Evolutionary conservation across 1,284 basidiomycete genomes (phyloP).

Genomic region (Rhodotorula sp.): DNA sequence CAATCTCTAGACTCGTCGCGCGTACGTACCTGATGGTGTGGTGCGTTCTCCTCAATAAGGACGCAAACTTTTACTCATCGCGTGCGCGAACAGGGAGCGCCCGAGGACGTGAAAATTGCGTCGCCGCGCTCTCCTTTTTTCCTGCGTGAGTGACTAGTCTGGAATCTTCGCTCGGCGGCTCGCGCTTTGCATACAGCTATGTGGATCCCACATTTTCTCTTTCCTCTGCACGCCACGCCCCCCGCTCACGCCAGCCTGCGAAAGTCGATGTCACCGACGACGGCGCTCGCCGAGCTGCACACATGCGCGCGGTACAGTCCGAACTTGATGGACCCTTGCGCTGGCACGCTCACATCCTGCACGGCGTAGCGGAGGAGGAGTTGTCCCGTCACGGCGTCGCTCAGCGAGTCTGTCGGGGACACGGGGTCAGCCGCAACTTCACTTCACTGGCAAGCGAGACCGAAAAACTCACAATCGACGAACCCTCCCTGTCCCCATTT

Average conservation of each 20-base stretch:
- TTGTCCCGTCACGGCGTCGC: constrained; percentile 11
- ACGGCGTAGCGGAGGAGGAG: constrained; percentile 16
- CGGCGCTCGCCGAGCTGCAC: constrained; percentile 16
- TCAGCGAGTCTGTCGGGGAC: constrained; percentile 10
- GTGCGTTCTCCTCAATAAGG: too few relatives aligned
- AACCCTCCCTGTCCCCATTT: constrained; percentile 22
- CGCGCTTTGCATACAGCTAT: neutral
- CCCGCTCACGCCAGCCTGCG: neutral
- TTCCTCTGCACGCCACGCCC: neutral
- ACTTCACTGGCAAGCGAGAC: too few relatives aligned
- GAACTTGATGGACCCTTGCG: constrained; percentile 19
- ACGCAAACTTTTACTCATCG: too few relatives aligned
- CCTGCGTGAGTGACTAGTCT: too few relatives aligned
- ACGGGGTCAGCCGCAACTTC: too few relatives aligned
- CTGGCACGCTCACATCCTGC: constrained; percentile 9
- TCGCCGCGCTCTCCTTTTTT: too few relatives aligned
- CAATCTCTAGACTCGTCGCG: too few relatives aligned
- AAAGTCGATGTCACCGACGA: constrained; percentile 33
- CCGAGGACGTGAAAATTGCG: too few relatives aligned
- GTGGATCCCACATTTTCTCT: neutral
- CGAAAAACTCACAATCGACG: constrained; percentile 23
- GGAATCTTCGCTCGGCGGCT: neutral
- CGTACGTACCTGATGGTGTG: too few relatives aligned
- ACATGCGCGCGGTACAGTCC: constrained; percentile 31
- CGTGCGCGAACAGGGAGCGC: too few relatives aligned